These are phyloP conservation scores for Colletotrichum tropicale DNA, from an alignment of 2,329 filamentous ascomycete species.

Conservation along the genomic window DNA sequence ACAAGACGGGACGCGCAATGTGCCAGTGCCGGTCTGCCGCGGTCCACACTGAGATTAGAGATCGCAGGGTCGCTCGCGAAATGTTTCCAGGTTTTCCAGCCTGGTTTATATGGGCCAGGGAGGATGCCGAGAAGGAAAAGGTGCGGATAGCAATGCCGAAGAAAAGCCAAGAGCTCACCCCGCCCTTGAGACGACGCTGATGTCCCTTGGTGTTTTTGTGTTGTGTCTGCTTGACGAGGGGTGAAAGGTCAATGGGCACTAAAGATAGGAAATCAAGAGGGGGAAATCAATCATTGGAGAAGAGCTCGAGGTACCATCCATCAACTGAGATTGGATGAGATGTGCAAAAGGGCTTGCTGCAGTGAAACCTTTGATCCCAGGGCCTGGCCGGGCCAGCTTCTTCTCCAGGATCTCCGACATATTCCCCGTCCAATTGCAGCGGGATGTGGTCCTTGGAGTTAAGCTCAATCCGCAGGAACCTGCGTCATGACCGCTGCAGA, in stretches of 20 bases:
- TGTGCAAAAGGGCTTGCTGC: neutral
- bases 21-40: constrained; percentile 11
- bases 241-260: neutral
- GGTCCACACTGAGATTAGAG: neutral
- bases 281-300: neutral
- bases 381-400: neutral
- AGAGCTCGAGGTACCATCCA: neutral
- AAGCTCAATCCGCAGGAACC: constrained; percentile 16
- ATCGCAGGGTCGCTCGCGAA: neutral
- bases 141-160: constrained; percentile 9
- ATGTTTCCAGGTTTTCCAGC: constrained; percentile 5
- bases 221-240: neutral
- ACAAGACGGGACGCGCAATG: neutral
- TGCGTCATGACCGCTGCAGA: constrained; percentile 17
- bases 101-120: constrained; percentile 17
- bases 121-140: neutral
- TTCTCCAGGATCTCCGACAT: constrained; percentile 11
- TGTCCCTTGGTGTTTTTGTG: neutral
- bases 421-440: constrained; percentile 14
- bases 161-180: neutral
- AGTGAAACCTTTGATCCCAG: neutral
- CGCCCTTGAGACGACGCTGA: neutral
- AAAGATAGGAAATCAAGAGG: neutral
- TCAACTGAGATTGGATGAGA: neutral
- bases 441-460: neutral